Percentiles rank a stretch among this genome's conserved stretches.
Conservation (phyloP, 2,329 filamentous ascomycete species). For the Rosellinia necatrix region DNA sequence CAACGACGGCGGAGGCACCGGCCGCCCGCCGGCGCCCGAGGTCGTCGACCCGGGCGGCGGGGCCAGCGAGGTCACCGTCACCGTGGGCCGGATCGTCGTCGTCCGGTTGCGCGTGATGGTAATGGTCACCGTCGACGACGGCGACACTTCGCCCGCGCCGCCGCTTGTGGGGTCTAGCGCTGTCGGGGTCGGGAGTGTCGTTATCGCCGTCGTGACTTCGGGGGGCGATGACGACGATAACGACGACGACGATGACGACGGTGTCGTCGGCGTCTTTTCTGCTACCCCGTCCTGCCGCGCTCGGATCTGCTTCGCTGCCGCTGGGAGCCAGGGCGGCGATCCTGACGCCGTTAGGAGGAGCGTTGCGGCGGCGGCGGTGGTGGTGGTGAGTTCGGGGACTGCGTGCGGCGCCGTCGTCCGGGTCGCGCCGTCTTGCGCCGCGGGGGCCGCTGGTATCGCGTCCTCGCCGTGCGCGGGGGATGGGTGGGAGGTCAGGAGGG, state of each 20-base stretch:
- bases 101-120: constrained; percentile 15
- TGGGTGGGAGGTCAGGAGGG: background rate
- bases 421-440: background rate
- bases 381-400: no score
- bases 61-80: constrained; percentile 17
- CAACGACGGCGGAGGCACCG: background rate
- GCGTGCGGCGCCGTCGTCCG: no score
- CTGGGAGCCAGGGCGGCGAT: background rate
- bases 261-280: background rate
- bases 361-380: background rate
- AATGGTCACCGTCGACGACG: constrained; percentile 3
- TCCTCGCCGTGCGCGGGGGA: background rate
- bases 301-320: background rate
- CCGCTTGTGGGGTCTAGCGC: background rate
- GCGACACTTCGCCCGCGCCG: background rate
- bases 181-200: background rate
- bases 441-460: background rate
- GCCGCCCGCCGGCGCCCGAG: background rate
- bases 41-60: background rate
- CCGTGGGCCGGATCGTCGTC: constrained; percentile 16
- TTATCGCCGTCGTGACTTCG: background rate
- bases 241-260: background rate
- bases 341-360: background rate
- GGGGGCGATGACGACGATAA: background rate
- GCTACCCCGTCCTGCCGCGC: constrained; percentile 3